A percentile compares a stretch with the other conserved stretches of the same genome.
phyloP scores from a whole-genome alignment of 2,329 filamentous ascomycete genomes.

The Metarhizium anisopliae region DNA sequence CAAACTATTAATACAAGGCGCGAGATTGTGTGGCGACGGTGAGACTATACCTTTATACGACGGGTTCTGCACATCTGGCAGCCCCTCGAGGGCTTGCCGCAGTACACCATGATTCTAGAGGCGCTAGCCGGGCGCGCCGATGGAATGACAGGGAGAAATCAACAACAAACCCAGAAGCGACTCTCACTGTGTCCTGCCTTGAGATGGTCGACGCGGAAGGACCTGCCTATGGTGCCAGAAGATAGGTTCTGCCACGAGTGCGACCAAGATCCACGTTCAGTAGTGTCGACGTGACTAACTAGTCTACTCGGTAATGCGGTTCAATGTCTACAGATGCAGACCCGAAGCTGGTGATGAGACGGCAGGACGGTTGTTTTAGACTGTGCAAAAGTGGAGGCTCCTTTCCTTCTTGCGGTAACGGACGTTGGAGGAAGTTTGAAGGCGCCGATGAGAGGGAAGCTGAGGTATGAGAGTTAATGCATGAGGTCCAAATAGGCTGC shows the following conservation, averaged over 20 bases:
- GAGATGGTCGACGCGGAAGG: background rate
- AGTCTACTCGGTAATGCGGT: background rate
- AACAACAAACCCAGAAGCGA: background rate
- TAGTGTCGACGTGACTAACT: background rate
- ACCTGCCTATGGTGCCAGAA: background rate
- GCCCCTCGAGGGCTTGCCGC: slow-evolving; percentile 56
- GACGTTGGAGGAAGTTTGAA: too few relatives aligned
- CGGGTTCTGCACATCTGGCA: slow-evolving; percentile 68
- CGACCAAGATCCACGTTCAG: background rate
- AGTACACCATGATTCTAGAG: slow-evolving; percentile 48
- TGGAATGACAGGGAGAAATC: background rate
- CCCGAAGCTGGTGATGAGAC: background rate
- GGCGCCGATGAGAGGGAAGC: too few relatives aligned
- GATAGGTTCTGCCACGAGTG: background rate
- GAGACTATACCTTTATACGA: slow-evolving; percentile 55
- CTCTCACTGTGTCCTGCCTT: background rate
- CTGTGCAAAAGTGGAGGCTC: too few relatives aligned
- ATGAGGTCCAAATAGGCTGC: too few relatives aligned
- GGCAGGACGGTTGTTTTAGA: too few relatives aligned
- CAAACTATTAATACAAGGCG: background rate
- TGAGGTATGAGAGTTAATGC: too few relatives aligned
- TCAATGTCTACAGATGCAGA: background rate
- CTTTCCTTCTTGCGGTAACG: too few relatives aligned
- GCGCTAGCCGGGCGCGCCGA: background rate
- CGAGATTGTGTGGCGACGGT: too few relatives aligned